Evolutionary conservation across 1,284 basidiomycete species (phyloP).

Genomic region (Amylostereum areolatum): DNA sequence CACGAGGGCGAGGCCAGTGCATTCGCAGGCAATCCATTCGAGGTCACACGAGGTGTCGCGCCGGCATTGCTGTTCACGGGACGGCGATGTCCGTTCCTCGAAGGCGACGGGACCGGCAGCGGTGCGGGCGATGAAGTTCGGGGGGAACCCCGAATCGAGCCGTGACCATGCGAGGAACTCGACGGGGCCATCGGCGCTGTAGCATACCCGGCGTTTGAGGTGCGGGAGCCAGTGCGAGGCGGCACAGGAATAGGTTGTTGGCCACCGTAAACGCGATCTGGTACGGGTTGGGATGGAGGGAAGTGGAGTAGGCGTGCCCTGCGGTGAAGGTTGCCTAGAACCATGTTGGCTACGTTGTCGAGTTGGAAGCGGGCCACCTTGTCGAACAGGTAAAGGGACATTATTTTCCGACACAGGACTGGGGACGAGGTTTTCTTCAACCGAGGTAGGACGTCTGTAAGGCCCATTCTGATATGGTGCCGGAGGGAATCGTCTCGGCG

Average conservation of each 20-base stretch:
- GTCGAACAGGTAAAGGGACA: neutral
- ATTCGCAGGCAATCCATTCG: too few species aligned
- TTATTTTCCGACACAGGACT: neutral
- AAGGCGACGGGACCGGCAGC: neutral
- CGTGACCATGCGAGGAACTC: too few species aligned
- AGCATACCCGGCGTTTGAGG: too few species aligned
- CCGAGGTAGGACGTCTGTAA: neutral
- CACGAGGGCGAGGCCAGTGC: neutral
- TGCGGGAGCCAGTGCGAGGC: neutral
- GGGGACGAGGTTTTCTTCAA: neutral
- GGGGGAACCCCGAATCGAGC: too few species aligned
- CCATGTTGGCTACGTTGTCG: neutral
- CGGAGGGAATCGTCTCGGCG: too few species aligned
- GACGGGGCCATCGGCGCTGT: too few species aligned
- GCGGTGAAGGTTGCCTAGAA: neutral
- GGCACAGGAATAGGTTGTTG: neutral
- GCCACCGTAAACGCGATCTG: neutral
- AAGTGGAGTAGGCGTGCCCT: neutral
- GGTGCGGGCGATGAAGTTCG: too few species aligned
- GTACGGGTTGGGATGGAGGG: too few species aligned
- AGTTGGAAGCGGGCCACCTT: neutral
- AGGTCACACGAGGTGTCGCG: neutral
- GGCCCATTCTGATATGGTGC: too few species aligned
- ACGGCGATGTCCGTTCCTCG: neutral
- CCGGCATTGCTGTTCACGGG: neutral